Conservation (phyloP, 1,139 yeast genomes). For the Yamadazyma pseudoaaseri region DNA sequence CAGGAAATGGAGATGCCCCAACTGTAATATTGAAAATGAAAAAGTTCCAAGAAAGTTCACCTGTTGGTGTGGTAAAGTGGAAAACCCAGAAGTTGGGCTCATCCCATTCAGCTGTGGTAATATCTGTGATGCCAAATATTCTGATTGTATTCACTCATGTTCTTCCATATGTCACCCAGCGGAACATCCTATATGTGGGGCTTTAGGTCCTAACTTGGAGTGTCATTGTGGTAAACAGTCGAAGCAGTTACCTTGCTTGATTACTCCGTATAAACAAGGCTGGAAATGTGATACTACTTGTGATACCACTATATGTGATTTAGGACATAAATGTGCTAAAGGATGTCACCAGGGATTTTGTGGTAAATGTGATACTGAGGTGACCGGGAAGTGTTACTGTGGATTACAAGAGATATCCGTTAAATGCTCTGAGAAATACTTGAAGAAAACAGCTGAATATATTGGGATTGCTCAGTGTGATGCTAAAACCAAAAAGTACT, state of each 20-base stretch:
- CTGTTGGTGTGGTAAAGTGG: conserved; percentile 88
- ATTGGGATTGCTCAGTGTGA: conserved; percentile 65
- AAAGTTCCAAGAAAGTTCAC: conserved; percentile 61
- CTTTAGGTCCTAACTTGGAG: conserved; percentile 64
- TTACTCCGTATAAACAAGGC: conserved; percentile 65
- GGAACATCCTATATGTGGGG: conserved; percentile 79
- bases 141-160: conserved; percentile 74
- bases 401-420: conserved; percentile 51
- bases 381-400: conserved; percentile 66
- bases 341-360: conserved; percentile 71
- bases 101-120: conserved; percentile 91
- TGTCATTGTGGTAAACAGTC: conserved; percentile 75
- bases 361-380: conserved; percentile 55
- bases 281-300: conserved; percentile 72
- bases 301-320: conserved; percentile 66
- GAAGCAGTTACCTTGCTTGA: conserved; percentile 68
- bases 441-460: conserved; percentile 42
- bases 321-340: conserved; percentile 57
- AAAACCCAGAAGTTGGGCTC: conserved; percentile 59
- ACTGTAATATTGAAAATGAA: conserved; percentile 61
- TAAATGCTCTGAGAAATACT: conserved; percentile 48
- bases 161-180: conserved; percentile 85
- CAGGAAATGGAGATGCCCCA: conserved; percentile 81
- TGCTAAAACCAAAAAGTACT: conserved; percentile 45
- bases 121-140: conserved; percentile 59